Evolutionary conservation across 768 basidiomycete genomes (phyloP), one percentile per base, ranked within the genome.

Genomic region (Pleurotus tuber-regium): DNA sequence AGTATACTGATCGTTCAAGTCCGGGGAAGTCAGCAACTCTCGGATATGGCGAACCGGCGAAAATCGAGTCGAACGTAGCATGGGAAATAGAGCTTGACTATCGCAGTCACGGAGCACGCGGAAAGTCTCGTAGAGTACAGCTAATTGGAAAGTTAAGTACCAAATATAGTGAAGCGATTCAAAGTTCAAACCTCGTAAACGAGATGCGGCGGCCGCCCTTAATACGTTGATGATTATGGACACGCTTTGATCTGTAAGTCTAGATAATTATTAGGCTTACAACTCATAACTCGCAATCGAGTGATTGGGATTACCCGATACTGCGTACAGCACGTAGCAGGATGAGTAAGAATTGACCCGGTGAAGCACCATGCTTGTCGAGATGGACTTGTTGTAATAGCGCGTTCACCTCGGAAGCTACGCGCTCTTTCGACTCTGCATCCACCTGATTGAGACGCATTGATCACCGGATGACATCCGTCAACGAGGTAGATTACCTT

Each of bases 1-100:
- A 4, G 85, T 59, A 64, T 85, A 86, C 48, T 81, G 66, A 36
- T 86, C 79, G 58, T 88, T 85, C 1, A 76, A 70, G 46, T 83
- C 72, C 5, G 67, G 61, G 0, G 85, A 86, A 1, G 66, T 70
- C 25, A 92, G 67, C n/a, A 87, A 68, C 46, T 74, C 70, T 2
- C 83, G 79, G 43, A 92, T 76, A 50, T 64, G 62, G 10, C 71
- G 65, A 11, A 83, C 66, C 43, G 78, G 69, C 11, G 73, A 69
- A 29, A 61, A 54, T 1, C 59, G 57, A 38, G 61, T 54, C 3
- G 57, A 60, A 29, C 61, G 55, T 54, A 70, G 66, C 6, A 55
- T 48, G 7, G 61, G 54, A 48, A 58, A 63, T 43, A 62, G 57
- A 51, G 64, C 59, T 14, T 71, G 57, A 25, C 69, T 54, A 35